phyloP scores from a whole-genome alignment of 2,329 filamentous ascomycete species.

The Cladophialophora yegresii region DNA sequence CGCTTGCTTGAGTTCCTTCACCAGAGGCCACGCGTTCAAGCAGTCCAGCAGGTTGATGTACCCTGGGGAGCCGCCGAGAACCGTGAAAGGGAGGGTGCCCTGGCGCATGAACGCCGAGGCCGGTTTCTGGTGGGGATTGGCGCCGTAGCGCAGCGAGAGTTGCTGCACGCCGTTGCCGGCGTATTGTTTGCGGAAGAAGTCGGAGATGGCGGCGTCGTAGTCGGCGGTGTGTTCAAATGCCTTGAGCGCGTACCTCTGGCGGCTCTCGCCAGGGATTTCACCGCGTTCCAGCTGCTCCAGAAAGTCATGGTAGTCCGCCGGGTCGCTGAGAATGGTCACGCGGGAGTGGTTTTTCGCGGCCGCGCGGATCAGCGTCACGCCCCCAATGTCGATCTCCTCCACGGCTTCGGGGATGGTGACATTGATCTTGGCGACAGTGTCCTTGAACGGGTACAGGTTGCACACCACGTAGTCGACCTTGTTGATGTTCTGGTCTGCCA shows the following conservation, averaged over 20 bases:
- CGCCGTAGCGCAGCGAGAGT: constrained; percentile 84
- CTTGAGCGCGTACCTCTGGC: constrained; percentile 90
- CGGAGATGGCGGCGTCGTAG: constrained; percentile 91
- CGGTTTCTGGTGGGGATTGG: constrained; percentile 98
- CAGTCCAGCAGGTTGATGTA: constrained; percentile 98
- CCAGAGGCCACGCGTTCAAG: constrained; percentile 93
- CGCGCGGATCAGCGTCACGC: constrained; percentile 92
- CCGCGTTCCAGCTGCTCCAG: constrained; percentile 84
- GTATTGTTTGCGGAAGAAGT: constrained; percentile 98
- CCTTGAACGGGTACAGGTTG: constrained; percentile 99
- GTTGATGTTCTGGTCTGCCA: constrained; percentile 90
- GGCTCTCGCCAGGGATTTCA: constrained; percentile 79
- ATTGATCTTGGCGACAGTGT: constrained; percentile 94
- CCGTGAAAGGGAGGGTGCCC: constrained; percentile 86
- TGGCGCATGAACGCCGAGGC: constrained; percentile 78
- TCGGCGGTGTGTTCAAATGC: constrained; percentile 98
- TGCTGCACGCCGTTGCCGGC: constrained; percentile 81
- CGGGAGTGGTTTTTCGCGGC: constrained; percentile 97
- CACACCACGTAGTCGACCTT: constrained; percentile 96
- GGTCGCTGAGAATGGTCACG: constrained; percentile 94
- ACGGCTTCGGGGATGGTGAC: constrained; percentile 96
- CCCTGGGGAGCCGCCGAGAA: constrained; percentile 82
- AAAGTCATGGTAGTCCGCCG: constrained; percentile 90
- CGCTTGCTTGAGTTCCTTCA: constrained; percentile 91
- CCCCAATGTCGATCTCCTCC: constrained; percentile 98